Evolutionary conservation across 2,329 filamentous ascomycete genomes (phyloP), one percentile per base, ranked within the genome.

Genomic region (Fusarium pininemorale): DNA sequence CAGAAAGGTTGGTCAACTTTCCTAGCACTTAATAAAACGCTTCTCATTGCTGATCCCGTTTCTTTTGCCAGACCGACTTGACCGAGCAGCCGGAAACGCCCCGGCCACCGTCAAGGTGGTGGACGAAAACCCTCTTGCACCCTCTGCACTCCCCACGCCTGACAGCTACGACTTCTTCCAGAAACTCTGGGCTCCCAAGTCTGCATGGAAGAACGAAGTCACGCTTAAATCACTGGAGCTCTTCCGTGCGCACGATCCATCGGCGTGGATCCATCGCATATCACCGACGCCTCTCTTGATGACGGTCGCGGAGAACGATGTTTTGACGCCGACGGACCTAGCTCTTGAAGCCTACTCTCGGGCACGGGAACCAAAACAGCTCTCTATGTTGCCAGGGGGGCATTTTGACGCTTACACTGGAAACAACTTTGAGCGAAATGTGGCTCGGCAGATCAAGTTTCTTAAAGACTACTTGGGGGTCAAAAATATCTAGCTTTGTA

Each of bases 11-110:
- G 13, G 24, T 28, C 6, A 28, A 47, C 0, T 10, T 28, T 0
- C 12, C 3, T 7, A 26, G 3, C 5, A 7, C 8, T 28, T 5
- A 14, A 3, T 13, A 1, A 26, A 11, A 13, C 3, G 24, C 16
- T 45, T 0, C 24, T 14, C 12, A 24, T 44, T 0, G 41, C 41
- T 44, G 0, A 44, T 12, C 10, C 10, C 13, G 44, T 47, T 20
- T 28, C 0, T 10, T 22, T 22, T 28, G 13, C 12, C 2, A 47
- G 44, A 47, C 5, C 26, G 26, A 7, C 24, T 47, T 6, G 18
- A 28, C 1, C 18, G 44, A 47, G 44, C 26, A 0, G 13, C 44
- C 1, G 44, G 44, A 15, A 47, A 47, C 18, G 26, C 18, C 8
- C 26, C 44, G 0, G 18, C 2, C 13, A 22, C 13, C 0, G 18